Percentiles rank a stretch among this genome's conserved stretches.
These are phyloP conservation scores for Acorus calamus DNA, from an alignment of 106 monocot genomes.

Conservation along the genomic window DNA sequence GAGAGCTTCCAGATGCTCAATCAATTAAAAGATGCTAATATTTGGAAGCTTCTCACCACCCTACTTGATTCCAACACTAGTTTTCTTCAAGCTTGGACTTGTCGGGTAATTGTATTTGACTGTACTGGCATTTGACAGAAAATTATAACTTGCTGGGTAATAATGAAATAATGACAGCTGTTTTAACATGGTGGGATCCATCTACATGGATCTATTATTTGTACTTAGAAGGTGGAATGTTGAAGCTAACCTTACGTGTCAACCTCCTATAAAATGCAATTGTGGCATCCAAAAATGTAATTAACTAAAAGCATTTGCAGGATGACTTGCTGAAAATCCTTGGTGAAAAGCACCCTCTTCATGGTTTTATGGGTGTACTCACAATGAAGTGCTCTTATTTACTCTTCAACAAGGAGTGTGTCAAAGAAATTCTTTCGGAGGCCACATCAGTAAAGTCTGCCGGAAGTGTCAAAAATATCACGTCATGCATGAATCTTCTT, in stretches of 20 bases:
- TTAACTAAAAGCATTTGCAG: conserved; percentile 27
- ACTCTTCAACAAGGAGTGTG: conserved; percentile 75
- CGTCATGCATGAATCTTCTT: conserved; percentile 79
- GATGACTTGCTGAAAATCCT: conserved; percentile 85
- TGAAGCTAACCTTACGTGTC: too few species aligned
- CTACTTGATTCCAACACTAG: conserved; percentile 58
- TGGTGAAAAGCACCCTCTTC: conserved; percentile 73
- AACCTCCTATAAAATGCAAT: too few species aligned
- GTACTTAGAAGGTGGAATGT: too few species aligned
- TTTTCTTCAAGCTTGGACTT: conserved; percentile 58
- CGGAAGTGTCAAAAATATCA: conserved; percentile 35
- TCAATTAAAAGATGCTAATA: conserved; percentile 75
- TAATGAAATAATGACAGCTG: too few species aligned
- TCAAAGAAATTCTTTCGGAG: conserved; percentile 58
- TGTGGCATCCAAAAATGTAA: too few species aligned
- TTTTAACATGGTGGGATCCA: too few species aligned
- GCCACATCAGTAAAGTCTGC: conserved; percentile 33
- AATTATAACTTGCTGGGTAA: too few species aligned
- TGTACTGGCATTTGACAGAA: too few species aligned
- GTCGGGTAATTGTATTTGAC: conserved; percentile 35
- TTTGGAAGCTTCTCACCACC: conserved; percentile 65
- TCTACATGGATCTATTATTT: too few species aligned
- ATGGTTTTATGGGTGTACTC: conserved; percentile 78
- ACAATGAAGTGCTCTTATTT: conserved; percentile 83
- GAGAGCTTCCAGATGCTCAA: conserved; percentile 75